These are phyloP conservation scores for Inga oerstediana DNA, from an alignment of 306 rosid species.

Conservation along the genomic window DNA sequence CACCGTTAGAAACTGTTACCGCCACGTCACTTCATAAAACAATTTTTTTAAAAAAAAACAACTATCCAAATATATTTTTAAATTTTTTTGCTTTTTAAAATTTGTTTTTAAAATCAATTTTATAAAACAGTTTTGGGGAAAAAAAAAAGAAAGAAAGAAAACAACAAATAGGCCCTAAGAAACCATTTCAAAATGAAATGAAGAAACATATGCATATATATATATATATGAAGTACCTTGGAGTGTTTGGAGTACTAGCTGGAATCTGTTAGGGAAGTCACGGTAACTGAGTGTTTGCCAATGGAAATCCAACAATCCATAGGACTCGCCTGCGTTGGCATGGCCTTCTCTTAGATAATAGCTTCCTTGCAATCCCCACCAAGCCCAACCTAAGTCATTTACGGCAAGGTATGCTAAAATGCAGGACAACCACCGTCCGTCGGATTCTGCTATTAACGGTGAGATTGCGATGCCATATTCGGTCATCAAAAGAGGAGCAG, in stretches of 20 bases:
- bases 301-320: constrained; percentile 31
- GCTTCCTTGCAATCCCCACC: constrained; percentile 41
- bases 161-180: too few relatives aligned
- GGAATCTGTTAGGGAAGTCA: constrained; percentile 20
- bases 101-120: too few relatives aligned
- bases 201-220: background rate
- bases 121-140: too few relatives aligned
- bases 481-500: constrained; percentile 27
- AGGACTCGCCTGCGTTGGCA: constrained; percentile 9
- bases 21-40: too few relatives aligned
- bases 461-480: constrained; percentile 34
- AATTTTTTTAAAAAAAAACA: too few relatives aligned
- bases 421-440: constrained; percentile 34
- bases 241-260: constrained; percentile 5
- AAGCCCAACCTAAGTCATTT: constrained; percentile 39
- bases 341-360: constrained; percentile 32
- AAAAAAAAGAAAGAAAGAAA: too few relatives aligned
- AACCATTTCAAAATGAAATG: too few relatives aligned
- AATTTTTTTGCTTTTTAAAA: too few relatives aligned
- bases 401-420: constrained; percentile 27
- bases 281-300: constrained; percentile 31
- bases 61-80: too few relatives aligned
- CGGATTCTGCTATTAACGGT: background rate
- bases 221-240: constrained; percentile 23
- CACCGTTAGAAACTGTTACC: too few relatives aligned